These are phyloP conservation scores for Penicillium lividum DNA, from an alignment of 495 filamentous ascomycete genomes.

Conservation along the genomic window DNA sequence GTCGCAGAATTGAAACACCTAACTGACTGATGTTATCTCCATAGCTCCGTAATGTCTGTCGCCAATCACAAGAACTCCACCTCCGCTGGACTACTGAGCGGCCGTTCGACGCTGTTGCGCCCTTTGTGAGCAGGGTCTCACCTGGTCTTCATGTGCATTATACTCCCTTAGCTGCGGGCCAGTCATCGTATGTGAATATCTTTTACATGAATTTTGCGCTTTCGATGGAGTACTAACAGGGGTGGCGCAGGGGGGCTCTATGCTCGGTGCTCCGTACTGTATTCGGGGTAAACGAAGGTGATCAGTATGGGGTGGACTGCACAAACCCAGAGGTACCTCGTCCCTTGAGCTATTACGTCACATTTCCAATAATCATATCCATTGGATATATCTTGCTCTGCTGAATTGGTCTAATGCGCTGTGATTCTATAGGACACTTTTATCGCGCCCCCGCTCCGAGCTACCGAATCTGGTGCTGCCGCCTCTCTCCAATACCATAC, in stretches of 20 bases:
- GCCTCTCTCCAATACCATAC: slow-evolving; percentile 70
- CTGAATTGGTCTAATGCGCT: slow-evolving; percentile 2
- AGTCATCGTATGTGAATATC: slow-evolving; percentile 42
- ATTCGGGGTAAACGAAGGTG: slow-evolving; percentile 48
- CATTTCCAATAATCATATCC: not conserved
- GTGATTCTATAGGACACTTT: slow-evolving; percentile 59
- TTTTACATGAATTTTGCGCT: not conserved
- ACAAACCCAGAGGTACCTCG: slow-evolving; percentile 45
- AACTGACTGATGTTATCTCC: slow-evolving; percentile 4
- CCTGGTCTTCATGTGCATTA: slow-evolving; percentile 85
- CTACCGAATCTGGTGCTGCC: slow-evolving; percentile 64
- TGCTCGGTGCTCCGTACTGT: slow-evolving; percentile 62
- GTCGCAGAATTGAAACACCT: not conserved
- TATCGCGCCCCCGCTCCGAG: slow-evolving; percentile 59
- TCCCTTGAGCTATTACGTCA: not conserved
- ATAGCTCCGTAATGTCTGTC: slow-evolving; percentile 62
- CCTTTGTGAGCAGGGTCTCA: slow-evolving; percentile 71
- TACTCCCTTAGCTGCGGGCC: slow-evolving; percentile 50
- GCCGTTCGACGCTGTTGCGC: slow-evolving; percentile 59
- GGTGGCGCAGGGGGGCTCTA: slow-evolving; percentile 48
- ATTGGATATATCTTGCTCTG: not conserved
- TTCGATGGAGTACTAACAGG: slow-evolving; percentile 12
- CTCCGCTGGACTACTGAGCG: slow-evolving; percentile 71
- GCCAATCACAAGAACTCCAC: slow-evolving; percentile 70
- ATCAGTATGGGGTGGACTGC: slow-evolving; percentile 50